Evolutionary conservation across 2,329 filamentous ascomycete species (phyloP), one percentile per base, ranked within the genome.

Genomic region (Paecilomyces dactylethromorphus): DNA sequence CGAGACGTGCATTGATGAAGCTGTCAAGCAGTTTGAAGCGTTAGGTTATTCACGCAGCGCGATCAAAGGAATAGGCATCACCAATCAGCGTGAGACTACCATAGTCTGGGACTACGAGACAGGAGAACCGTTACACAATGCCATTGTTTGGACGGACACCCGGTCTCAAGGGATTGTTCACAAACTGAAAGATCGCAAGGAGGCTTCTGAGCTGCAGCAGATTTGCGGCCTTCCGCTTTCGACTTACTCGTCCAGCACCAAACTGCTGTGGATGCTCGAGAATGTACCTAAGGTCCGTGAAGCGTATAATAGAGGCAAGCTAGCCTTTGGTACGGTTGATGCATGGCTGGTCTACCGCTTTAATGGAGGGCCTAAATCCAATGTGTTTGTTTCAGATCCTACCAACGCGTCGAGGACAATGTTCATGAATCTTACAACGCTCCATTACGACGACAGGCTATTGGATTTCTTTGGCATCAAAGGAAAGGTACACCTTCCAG

Each of bases 81-180:
- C 91, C 57, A 96, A 93, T 75, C 91, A 96, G 78, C 86, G 92
- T 69, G 92, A 96, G 75, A 96, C 92, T 2, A 92, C 88, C 1
- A 82, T 96, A 0, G 86, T 92, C 22, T 96, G 91, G 91, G 90
- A 96, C 73, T 82, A 81, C 62, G 81, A 83, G 65, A 95, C 89
- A 0, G 92, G 92, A 62, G 83, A 93, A 71, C 85, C 91, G 4
- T 80, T 96, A 8, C 82, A 90, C 78, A 92, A 93, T 70, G 91
- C 91, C 55, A 88, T 96, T 63, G 92, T 91, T 54, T 96, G 92
- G 91, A 89, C 91, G 11, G 92, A 96, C 71, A 96, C 91, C 12
- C 83, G 92, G 57, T 92, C 90, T 32, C 84, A 86, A 62, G 79
- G 82, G 39, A 79, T 96, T 22, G 90, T 93, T 35, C 84, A 87